These are phyloP conservation scores for Phalaenopsis hybrid DNA, from an alignment of 116 monocot genomes.

Conservation along the genomic window DNA sequence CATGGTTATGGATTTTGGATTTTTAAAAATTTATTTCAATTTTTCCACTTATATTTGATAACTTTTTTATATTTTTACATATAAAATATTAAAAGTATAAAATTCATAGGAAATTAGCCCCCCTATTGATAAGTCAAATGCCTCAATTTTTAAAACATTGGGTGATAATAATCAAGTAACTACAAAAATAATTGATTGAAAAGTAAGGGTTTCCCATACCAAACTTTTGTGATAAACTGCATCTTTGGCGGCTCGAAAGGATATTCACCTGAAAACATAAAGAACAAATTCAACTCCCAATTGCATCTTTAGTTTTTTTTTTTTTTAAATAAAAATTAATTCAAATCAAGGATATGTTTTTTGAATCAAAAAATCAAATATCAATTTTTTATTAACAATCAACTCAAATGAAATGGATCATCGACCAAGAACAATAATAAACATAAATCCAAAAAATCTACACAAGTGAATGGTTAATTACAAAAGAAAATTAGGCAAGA, in stretches of 20 bases:
- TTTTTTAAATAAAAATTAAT: background rate
- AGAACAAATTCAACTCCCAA: background rate
- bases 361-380: background rate
- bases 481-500: background rate
- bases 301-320: background rate
- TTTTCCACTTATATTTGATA: background rate
- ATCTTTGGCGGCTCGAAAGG: conserved; percentile 99
- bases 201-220: conserved; percentile 35
- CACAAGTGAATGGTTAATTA: background rate
- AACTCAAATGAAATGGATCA: background rate
- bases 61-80: background rate
- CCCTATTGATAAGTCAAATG: background rate
- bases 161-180: background rate
- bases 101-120: background rate
- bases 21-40: background rate
- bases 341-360: background rate
- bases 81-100: background rate
- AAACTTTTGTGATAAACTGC: conserved; percentile 96
- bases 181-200: background rate
- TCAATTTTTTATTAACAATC: background rate
- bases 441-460: background rate
- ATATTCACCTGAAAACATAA: conserved; percentile 72
- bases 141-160: background rate
- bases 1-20: background rate
- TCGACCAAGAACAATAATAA: background rate